These are phyloP conservation scores for Earliella scabrosa DNA, from an alignment of 1,284 basidiomycete genomes.

Conservation along the genomic window DNA sequence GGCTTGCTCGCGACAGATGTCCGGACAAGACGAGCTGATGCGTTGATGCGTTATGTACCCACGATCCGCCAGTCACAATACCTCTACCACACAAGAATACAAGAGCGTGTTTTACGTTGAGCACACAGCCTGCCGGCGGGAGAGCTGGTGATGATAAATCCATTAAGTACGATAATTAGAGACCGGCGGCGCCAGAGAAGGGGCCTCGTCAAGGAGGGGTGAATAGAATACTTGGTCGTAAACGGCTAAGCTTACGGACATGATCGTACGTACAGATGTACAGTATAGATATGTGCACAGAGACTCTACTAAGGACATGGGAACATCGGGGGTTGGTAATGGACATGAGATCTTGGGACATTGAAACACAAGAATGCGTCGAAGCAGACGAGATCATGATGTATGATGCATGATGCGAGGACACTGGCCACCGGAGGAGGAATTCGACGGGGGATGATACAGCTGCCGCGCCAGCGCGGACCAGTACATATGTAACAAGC, in stretches of 20 bases:
- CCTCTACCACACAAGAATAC: background rate
- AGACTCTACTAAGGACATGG: slow-evolving; percentile 7
- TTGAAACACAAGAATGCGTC: slow-evolving; percentile 1
- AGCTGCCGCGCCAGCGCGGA: slow-evolving; percentile 26
- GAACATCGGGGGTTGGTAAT: background rate
- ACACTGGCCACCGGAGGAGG: background rate
- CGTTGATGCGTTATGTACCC: background rate
- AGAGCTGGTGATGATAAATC: background rate
- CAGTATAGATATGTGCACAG: slow-evolving; percentile 15
- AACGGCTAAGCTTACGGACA: background rate
- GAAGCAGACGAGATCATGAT: slow-evolving; percentile 12
- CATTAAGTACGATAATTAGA: background rate
- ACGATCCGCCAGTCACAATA: too few species aligned
- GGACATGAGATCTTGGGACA: background rate
- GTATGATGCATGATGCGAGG: slow-evolving; percentile 6
- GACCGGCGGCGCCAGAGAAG: background rate
- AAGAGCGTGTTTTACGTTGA: background rate
- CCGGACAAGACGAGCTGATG: background rate
- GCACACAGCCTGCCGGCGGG: too few species aligned
- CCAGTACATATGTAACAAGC: slow-evolving; percentile 13
- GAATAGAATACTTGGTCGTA: slow-evolving; percentile 5
- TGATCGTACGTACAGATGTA: slow-evolving; percentile 7
- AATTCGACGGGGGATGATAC: slow-evolving; percentile 9
- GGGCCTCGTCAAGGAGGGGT: background rate
- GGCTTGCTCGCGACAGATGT: background rate